These are phyloP conservation scores for Rhamnella rubrinervis DNA, from an alignment of 331 rosid species.

Conservation along the genomic window DNA sequence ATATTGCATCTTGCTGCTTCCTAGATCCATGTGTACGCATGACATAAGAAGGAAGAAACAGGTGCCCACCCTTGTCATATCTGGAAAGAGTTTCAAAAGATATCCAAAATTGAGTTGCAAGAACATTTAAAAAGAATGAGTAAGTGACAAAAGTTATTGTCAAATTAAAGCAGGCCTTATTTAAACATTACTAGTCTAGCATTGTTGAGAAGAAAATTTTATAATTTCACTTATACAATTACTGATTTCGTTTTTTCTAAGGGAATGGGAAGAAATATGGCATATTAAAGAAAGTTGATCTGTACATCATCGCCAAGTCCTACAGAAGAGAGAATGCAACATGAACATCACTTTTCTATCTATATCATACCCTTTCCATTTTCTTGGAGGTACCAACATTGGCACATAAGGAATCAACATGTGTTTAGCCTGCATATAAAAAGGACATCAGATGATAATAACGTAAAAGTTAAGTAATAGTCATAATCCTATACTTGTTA, in stretches of 20 bases:
- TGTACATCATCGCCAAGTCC: not conserved
- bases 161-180: too few relatives aligned
- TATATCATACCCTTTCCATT: conserved; percentile 74
- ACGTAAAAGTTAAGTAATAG: conserved; percentile 12
- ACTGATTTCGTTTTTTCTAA: too few relatives aligned
- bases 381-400: conserved; percentile 85
- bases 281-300: too few relatives aligned
- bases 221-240: too few relatives aligned
- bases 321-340: conserved; percentile 8
- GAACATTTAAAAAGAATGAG: not conserved
- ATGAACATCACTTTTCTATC: conserved; percentile 15
- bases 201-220: too few relatives aligned
- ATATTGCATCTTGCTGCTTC: conserved; percentile 67
- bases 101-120: conserved; percentile 17
- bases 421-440: conserved; percentile 62
- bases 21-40: conserved; percentile 92
- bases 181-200: too few relatives aligned
- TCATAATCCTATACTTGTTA: not conserved
- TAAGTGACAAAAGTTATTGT: too few relatives aligned
- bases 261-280: too few relatives aligned
- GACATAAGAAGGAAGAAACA: conserved; percentile 80
- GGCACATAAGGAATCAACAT: conserved; percentile 84
- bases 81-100: conserved; percentile 38
- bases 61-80: conserved; percentile 84
- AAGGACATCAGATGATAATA: conserved; percentile 28